These are phyloP conservation scores for Suhomyces atakaporum DNA, from an alignment of 1,139 yeast species.

Conservation along the genomic window DNA sequence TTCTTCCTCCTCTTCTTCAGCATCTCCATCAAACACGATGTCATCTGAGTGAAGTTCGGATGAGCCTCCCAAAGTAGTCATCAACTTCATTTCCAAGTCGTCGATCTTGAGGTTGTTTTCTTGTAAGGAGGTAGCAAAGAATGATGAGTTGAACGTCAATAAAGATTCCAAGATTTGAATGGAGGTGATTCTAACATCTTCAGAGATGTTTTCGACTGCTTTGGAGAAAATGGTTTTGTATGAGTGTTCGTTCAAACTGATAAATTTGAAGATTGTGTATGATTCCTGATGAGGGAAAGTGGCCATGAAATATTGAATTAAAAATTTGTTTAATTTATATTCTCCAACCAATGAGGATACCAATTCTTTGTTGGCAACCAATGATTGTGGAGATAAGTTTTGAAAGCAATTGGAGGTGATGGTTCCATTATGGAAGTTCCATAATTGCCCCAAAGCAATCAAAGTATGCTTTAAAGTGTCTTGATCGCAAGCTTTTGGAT, in stretches of 20 bases:
- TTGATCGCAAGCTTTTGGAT: conserved; percentile 23
- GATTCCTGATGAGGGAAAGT: conserved; percentile 21
- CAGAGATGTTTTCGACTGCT: conserved; percentile 22
- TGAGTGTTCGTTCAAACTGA: conserved; percentile 24
- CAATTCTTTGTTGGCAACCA: conserved; percentile 20
- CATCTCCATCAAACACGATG: conserved; percentile 26
- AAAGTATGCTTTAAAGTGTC: conserved; percentile 34
- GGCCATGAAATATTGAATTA: conserved; percentile 31
- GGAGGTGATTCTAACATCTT: conserved; percentile 30
- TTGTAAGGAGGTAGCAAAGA: conserved; percentile 44
- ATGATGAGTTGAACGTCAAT: conserved; percentile 36
- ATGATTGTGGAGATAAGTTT: conserved; percentile 16
- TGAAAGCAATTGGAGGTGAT: conserved; percentile 21
- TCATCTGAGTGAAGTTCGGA: conserved; percentile 24
- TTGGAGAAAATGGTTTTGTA: conserved; percentile 27
- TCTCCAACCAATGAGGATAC: conserved; percentile 25
- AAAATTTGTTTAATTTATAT: conserved; percentile 35
- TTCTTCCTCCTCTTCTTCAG: conserved; percentile 23
- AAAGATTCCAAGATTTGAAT: conserved; percentile 49
- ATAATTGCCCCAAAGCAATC: conserved; percentile 45
- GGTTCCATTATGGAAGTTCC: conserved; percentile 34
- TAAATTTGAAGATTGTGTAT: conserved; percentile 24
- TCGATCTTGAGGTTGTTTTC: conserved; percentile 44
- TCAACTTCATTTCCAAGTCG: conserved; percentile 67
- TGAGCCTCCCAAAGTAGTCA: conserved; percentile 51